Percentiles rank a stretch among this genome's conserved stretches.
phyloP scores from a whole-genome alignment of 2,329 filamentous ascomycete genomes.

The Colletotrichum tofieldiae region DNA sequence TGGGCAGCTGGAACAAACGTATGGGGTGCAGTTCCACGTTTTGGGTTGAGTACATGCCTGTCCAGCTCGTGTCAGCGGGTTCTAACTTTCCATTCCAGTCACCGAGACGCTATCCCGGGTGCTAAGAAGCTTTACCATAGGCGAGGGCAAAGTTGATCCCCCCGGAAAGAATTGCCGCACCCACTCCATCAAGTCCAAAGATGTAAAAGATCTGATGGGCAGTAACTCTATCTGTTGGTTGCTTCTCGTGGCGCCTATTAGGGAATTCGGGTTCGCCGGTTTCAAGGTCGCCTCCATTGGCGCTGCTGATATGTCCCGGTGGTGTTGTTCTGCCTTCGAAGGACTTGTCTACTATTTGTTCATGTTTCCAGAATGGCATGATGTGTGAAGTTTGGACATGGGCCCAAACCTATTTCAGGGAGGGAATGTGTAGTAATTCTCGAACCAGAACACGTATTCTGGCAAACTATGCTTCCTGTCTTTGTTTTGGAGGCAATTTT shows the following conservation, averaged over 20 bases:
- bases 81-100: neutral
- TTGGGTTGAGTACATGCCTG: slow-evolving; percentile 64
- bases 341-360: slow-evolving; percentile 9
- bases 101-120: neutral
- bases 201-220: slow-evolving; percentile 65
- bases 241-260: slow-evolving; percentile 26
- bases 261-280: neutral
- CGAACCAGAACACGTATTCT: slow-evolving; percentile 10
- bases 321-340: slow-evolving; percentile 3
- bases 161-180: slow-evolving; percentile 63
- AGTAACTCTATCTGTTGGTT: slow-evolving; percentile 59
- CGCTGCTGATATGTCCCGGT: neutral
- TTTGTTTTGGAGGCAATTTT: slow-evolving; percentile 3
- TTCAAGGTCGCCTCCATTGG: slow-evolving; percentile 13
- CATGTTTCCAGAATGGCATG: slow-evolving; percentile 18
- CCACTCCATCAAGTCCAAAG: slow-evolving; percentile 63
- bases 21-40: slow-evolving; percentile 56
- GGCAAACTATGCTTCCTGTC: slow-evolving; percentile 21
- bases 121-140: slow-evolving; percentile 57
- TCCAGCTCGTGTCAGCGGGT: slow-evolving; percentile 2
- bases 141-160: slow-evolving; percentile 68
- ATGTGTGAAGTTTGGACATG: neutral
- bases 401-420: neutral
- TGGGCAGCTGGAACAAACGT: slow-evolving; percentile 65
- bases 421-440: neutral